Base-by-base conservation (phyloP, 192 early-diverging fungal species). In the Podila epigama region DNA sequence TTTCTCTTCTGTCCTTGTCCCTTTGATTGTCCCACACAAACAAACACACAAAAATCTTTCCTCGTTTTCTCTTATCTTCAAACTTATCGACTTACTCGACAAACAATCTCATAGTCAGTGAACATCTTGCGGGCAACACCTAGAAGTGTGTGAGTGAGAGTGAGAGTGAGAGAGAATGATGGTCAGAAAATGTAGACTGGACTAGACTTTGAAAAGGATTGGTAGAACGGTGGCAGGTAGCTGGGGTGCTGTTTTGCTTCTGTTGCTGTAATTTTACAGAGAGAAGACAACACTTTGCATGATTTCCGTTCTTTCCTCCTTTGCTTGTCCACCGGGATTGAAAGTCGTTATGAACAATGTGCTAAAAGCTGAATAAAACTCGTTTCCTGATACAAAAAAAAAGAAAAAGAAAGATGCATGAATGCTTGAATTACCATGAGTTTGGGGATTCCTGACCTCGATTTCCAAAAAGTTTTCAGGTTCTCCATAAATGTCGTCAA, bases 391-490 rank as follows among this genome's bases (percentile, higher is more conserved):
- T 18, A 25, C 52, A 54, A 54, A 31, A 32, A 13, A 25, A 28
- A 32, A 28, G 25, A 5, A 54, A 15, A 25, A 28, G 5, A 8
- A 16, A 27, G 15, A 15, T 25, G 13, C 20, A 10, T 54, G 52
- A 28, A 27, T 33, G 44, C 13, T 31, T 51, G 41, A 59, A 58
- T 65, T 86, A 80, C 89, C 94, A 68, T 96, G 91, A 51, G 93
- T 92, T 57, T 91, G 89, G 32, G 96, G 95, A 85, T 96, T 95
- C 58, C 83, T 84, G 29, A 99, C 93, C 78, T 97, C 95, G 65
- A 98, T 91, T 81, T 98, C 97, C 31, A 99, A 82, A 81, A 96
- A 99, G 87, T 97, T 98, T 79, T 99, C 97, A 32, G 97, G 97
- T 51, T 91, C 83, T 40, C 92, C 94, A 81, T 99, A 99, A 61